Conservation (phyloP, 306 rosid species). For the Begonia peltatifolia region DNA sequence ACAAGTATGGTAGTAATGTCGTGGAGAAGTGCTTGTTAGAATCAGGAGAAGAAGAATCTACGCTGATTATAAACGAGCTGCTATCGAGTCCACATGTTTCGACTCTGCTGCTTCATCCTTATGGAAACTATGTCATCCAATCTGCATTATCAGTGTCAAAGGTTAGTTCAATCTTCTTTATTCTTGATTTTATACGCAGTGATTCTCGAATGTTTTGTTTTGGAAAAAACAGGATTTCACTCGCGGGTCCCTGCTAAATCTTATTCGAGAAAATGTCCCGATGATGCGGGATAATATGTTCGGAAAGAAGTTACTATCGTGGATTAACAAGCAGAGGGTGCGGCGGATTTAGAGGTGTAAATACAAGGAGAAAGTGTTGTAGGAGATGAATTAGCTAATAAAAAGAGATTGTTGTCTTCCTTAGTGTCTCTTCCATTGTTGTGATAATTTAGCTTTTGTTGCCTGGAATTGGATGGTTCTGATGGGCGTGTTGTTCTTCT, state of each 20-base stretch:
- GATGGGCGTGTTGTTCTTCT: too few relatives aligned
- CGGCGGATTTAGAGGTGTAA: constrained; percentile 5
- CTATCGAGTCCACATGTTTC: constrained; percentile 15
- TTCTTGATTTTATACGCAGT: background rate
- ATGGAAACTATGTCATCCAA: constrained; percentile 50
- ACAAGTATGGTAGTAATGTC: constrained; percentile 64
- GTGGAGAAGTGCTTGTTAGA: constrained; percentile 46
- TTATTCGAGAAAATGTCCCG: constrained; percentile 15
- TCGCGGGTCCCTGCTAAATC: constrained; percentile 12
- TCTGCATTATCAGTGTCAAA: constrained; percentile 26
- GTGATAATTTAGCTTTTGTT: too few relatives aligned
- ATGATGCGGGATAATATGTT: constrained; percentile 24
- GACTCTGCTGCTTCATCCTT: constrained; percentile 43
- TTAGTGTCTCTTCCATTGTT: too few relatives aligned
- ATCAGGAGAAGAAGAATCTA: constrained; percentile 13
- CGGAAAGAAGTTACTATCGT: constrained; percentile 40
- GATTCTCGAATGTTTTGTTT: background rate
- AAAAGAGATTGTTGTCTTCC: too few relatives aligned
- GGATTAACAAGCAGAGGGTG: constrained; percentile 12
- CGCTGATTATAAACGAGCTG: constrained; percentile 27
- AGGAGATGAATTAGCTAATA: too few relatives aligned
- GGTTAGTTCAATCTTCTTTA: constrained; percentile 23
- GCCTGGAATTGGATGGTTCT: too few relatives aligned
- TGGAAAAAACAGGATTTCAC: constrained; percentile 17
- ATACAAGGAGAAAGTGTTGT: too few relatives aligned